These are phyloP conservation scores for Pseudogymnoascus sp. DNA, from an alignment of 2,329 filamentous ascomycete genomes.

Conservation along the genomic window DNA sequence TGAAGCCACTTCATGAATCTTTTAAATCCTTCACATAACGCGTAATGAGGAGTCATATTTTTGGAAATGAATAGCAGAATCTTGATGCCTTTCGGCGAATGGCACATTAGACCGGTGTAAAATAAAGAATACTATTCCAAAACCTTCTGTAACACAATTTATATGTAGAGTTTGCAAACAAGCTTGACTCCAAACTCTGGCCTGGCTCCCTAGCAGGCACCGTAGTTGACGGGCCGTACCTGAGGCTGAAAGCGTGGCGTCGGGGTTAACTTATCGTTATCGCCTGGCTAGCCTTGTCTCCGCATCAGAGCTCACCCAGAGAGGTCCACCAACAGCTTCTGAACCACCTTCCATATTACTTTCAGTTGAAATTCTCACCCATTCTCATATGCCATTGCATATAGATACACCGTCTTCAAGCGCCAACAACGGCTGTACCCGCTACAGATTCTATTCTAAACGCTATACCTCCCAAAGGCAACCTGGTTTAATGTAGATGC, in stretches of 20 bases:
- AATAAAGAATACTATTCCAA: neutral
- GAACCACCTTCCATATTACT: neutral
- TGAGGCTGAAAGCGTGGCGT: neutral
- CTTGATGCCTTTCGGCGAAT: neutral
- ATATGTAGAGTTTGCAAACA: neutral
- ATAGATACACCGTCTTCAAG: neutral
- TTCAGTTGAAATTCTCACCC: neutral
- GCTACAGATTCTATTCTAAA: neutral
- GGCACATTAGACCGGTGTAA: slow-evolving; percentile 4
- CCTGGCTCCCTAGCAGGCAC: neutral
- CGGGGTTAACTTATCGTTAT: slow-evolving; percentile 9
- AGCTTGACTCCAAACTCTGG: neutral
- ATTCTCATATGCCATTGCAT: neutral
- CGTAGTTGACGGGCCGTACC: neutral
- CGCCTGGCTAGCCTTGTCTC: slow-evolving; percentile 5
- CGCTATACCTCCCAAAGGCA: slow-evolving; percentile 22
- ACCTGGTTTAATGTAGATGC: slow-evolving; percentile 25
- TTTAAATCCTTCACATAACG: slow-evolving; percentile 6
- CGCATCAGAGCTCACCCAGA: neutral
- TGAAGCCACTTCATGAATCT: slow-evolving; percentile 8
- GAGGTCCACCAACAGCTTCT: neutral
- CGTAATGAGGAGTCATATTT: neutral
- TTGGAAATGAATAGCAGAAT: neutral
- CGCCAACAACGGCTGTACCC: neutral
- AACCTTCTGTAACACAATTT: neutral